Evolutionary conservation across 2,329 filamentous ascomycete genomes (phyloP).

Genomic region (Nemania sp.): DNA sequence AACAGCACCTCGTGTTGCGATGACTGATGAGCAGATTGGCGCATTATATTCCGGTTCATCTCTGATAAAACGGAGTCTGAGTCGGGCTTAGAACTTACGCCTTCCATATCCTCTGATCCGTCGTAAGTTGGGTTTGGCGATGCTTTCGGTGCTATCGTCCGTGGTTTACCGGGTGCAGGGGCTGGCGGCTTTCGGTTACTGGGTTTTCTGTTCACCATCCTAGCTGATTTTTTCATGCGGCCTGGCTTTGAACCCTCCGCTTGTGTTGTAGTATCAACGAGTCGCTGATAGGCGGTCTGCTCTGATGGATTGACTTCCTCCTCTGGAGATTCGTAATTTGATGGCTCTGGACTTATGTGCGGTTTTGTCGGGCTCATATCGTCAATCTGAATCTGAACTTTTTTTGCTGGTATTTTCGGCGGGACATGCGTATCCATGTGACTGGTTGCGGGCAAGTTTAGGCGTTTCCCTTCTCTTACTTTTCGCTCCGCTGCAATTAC

Average conservation of each 20-base stretch:
- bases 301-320: constrained; percentile 21
- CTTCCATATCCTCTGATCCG: constrained; percentile 28
- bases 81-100: neutral
- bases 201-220: neutral
- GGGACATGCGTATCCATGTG: constrained; percentile 1
- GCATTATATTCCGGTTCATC: constrained; percentile 38
- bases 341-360: constrained; percentile 9
- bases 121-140: constrained; percentile 23
- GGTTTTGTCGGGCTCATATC: constrained; percentile 34
- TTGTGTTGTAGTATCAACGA: constrained; percentile 19
- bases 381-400: constrained; percentile 39
- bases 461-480: constrained; percentile 69
- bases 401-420: constrained; percentile 34
- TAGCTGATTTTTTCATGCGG: constrained; percentile 24
- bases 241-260: constrained; percentile 22
- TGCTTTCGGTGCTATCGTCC: constrained; percentile 7
- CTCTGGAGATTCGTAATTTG: constrained; percentile 17
- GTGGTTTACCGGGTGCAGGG: neutral
- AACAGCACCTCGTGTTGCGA: constrained; percentile 22
- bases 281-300: constrained; percentile 17
- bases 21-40: constrained; percentile 28
- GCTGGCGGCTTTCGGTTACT: neutral
- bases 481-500: constrained; percentile 74
- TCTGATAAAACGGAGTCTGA: constrained; percentile 32
- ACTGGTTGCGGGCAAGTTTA: constrained; percentile 25